Evolutionary conservation across 208 protist species (phyloP), one percentile per base, ranked within the genome.

Genomic region (Acanthamoeba polyphaga): DNA sequence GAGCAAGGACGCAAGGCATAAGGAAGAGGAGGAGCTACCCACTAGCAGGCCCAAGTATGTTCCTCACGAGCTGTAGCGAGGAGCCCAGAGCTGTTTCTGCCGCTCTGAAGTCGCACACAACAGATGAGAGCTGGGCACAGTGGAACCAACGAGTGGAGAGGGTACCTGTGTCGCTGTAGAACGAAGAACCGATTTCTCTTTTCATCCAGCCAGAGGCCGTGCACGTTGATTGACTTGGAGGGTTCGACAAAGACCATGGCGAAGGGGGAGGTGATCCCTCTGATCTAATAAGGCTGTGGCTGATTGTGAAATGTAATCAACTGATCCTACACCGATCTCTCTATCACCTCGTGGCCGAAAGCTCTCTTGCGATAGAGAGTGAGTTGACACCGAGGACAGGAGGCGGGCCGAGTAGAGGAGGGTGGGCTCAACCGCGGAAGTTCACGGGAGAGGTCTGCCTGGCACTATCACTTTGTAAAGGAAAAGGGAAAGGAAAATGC

Each of bases 191-290:
- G 46, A n/a, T 88, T 88, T 12, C 51, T 38, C 53, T 88, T 88
- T 38, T 66, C 51, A 19, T 88, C 80, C 10, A 88, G 51, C 80
- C 80, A 88, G 5, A 88, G 80, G 80, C 80, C 53, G 22, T 88
- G 80, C 24, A 64, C 53, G 80, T 66, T 88, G 80, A 88, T 32
- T 5, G 80, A 88, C 53, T 64, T 66, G 17, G 80, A 88, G 53
- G 80, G 80, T 24, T 88, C 80, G 29, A 88, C 80, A 66, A 88
- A 88, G 12, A 88, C 80, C 80, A 88, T 88, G 53, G 27, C 12
- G 60, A 22, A 78, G 32, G 32, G 29, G 19, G 58, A 29, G 60
- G 60, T n/a, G 24, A 58, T 60, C 55, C 55, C 55, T 60, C 55
- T 58, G 46, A 51, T 51, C 6, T 15, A 49, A 49, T 62, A 24